Percentiles rank a stretch among this genome's conserved stretches.
These are phyloP conservation scores for Eucalyptus albens DNA, from an alignment of 345 rosid genomes.

Conservation along the genomic window DNA sequence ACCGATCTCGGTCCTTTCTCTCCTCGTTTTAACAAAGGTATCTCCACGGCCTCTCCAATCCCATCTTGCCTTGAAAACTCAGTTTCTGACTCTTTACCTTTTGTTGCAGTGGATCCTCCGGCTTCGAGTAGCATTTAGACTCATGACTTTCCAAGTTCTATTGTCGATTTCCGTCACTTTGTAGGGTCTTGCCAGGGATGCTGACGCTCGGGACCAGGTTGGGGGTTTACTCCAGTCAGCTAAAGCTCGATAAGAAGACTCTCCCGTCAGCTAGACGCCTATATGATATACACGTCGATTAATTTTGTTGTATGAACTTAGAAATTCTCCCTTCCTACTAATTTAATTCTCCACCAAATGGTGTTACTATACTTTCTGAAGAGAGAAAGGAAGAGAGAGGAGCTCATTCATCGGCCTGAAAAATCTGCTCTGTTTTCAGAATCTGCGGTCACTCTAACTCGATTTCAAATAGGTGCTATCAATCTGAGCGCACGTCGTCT, in stretches of 20 bases:
- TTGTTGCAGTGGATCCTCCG: not conserved
- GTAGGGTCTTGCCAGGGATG: not conserved
- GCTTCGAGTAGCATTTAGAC: not conserved
- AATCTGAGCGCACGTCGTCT: not conserved
- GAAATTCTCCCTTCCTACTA: not conserved
- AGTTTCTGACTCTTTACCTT: not conserved
- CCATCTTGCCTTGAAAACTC: not conserved
- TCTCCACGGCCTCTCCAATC: not conserved
- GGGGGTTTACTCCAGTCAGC: not conserved
- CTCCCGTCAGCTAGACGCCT: not conserved
- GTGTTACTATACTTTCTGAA: not conserved
- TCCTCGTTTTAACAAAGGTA: not conserved
- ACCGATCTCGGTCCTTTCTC: not conserved
- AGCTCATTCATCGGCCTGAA: not conserved
- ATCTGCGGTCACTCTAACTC: not conserved
- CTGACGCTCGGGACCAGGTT: not conserved
- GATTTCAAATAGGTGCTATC: not conserved
- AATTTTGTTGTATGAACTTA: not conserved
- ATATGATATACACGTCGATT: not conserved
- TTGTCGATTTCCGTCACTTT: not conserved
- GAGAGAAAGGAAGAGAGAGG: not conserved
- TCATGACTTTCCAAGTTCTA: not conserved
- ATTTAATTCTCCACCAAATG: not conserved
- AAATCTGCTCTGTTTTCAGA: not conserved
- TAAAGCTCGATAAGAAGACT: not conserved